Evolutionary conservation across 768 basidiomycete species (phyloP), one percentile per base, ranked within the genome.

Genomic region (Lentinula aciculospora): DNA sequence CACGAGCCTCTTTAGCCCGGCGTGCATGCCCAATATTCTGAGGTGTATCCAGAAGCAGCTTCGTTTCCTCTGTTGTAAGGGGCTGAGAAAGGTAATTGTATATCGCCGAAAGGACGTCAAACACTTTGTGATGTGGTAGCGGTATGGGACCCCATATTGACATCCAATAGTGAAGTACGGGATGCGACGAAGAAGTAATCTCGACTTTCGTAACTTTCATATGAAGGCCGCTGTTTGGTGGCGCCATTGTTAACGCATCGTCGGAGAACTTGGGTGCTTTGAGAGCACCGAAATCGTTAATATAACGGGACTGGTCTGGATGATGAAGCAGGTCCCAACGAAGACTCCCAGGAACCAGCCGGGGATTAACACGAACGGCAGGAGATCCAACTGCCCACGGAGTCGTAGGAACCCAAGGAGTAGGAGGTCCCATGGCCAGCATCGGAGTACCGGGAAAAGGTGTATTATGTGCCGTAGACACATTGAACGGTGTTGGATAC

Each of bases 201-300:
- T 44, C 21, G 37, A 56, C 28, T 36, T 56, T 42, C 6, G 54
- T 29, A 15, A 56, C 54, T 28, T 56, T 56, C 32, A 56, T 32
- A 23, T n/a, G 54, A 32, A 15, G 17, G 4, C 40, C 54, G 21
- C 40, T 56, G 7, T 4, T 34, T 1, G 40, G 54, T n/a, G 39
- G 54, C 19, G 54, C 54, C 54, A 56, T 56, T 9, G 54, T 56
- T 17, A 56, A 21, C 5, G 21, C 54, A 1, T 56, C 42, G 42
- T 56, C 54, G 23, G 54, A 56, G 23, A 56, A 56, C 23, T 56
- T 56, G 29, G 54, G 54, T 32, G 54, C 54, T 28, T 56, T 56
- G 7, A 56, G 54, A 21, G 54, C 54, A 36, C 54, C 54, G 15
- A 17, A 56, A 25, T 56, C 54, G 12, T 42, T 44, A 10, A 56